Conservation (phyloP, 2,329 filamentous ascomycete genomes). For the Penicillium concentricum region DNA sequence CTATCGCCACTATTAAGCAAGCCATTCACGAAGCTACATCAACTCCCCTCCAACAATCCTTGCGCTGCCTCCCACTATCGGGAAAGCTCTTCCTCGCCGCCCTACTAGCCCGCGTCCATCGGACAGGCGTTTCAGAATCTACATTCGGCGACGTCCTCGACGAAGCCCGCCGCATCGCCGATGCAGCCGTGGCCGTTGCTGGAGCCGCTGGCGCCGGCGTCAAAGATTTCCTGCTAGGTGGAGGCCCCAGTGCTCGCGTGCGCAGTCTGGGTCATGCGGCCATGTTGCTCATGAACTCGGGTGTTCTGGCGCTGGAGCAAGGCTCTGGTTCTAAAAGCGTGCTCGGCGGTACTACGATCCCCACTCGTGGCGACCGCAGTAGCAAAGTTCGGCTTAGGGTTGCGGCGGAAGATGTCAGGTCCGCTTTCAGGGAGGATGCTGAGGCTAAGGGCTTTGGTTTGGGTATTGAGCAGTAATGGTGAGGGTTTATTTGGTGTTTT, state of each 20-base stretch:
- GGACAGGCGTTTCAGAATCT: constrained; percentile 83
- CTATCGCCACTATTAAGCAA: constrained; percentile 87
- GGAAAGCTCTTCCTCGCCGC: constrained; percentile 85
- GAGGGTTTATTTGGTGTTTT: neutral
- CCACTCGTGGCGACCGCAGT: constrained; percentile 73
- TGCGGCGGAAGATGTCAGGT: constrained; percentile 84
- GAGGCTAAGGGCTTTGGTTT: constrained; percentile 81
- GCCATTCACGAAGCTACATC: constrained; percentile 95
- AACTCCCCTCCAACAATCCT: constrained; percentile 84
- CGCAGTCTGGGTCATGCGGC: constrained; percentile 69
- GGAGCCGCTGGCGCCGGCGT: constrained; percentile 59
- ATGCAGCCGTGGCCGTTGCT: constrained; percentile 41
- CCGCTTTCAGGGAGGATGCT: constrained; percentile 82
- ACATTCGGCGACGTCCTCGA: constrained; percentile 86
- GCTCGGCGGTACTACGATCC: constrained; percentile 45
- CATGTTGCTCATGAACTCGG: constrained; percentile 80
- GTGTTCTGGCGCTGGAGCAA: constrained; percentile 77
- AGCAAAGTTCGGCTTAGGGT: constrained; percentile 84
- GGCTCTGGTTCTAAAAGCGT: constrained; percentile 28
- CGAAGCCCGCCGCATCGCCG: constrained; percentile 70
- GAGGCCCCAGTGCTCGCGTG: constrained; percentile 47
- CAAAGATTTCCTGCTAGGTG: constrained; percentile 58
- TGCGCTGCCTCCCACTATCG: constrained; percentile 76
- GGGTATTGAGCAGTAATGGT: constrained; percentile 34
- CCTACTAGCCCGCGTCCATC: constrained; percentile 71